Base-by-base conservation (phyloP, 306 rosid species). In the Quercus engelmannii region DNA sequence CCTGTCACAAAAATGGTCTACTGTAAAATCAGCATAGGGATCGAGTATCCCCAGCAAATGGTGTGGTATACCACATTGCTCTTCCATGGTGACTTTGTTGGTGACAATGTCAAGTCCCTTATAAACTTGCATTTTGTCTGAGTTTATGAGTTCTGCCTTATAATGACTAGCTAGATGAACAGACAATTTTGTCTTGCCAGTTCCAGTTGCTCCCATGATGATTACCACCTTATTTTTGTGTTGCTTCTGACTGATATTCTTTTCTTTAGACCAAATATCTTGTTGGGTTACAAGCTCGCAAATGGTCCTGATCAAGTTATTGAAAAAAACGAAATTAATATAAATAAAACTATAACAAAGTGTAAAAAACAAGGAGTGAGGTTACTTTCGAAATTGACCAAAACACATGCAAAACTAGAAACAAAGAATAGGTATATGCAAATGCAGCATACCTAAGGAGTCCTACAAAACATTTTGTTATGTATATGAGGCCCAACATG, bases 41-140 rank as follows among this genome's bases (percentile, higher is more conserved):
- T 82, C 63, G 6, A 80, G 55, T 14, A 85, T 73, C 71, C 93
- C 99, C 3, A 95, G 88, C 79, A 95, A 77, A 78, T 95, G 99
- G 81, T 95, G 99, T 0, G 88, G 89, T 3, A 95, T 80, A 0
- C 89, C 92, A 1, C 82, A 82, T 78, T 89, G 98, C 30, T 91
- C 98, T 82, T 86, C 88, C 13, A 71, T 58, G 15, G 91, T 72
- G 83, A 93, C 78, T 84, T 95, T 95, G 88, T 95, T 95, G 28
- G 98, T 93, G 69, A 76, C 83, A 30, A 90, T 81, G 82, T 91
- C 94, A 0, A 95, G 93, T 2, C 97, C 99, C 15, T 90, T 51
- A 63, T 93, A 91, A 11, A 86, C 87, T 87, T 95, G 99, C 69
- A 95, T 91, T 89, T 95, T 95, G 75, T 95, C 99, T 0, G 99